Conservation (phyloP, 345 rosid species). For the Camelina hispida region DNA sequence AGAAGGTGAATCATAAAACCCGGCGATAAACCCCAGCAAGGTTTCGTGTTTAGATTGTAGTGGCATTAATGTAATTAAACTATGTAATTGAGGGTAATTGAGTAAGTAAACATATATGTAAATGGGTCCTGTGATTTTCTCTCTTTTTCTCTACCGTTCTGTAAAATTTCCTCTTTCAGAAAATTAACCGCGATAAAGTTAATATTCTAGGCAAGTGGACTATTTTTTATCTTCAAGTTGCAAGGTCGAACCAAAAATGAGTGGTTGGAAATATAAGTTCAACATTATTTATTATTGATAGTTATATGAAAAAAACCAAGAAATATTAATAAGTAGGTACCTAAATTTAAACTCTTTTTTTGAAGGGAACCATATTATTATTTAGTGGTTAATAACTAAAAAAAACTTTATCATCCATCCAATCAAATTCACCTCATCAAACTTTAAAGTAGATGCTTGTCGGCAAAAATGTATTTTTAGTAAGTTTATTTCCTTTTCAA, state of each 20-base stretch:
- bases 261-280: conserved; percentile 7
- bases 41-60: not conserved
- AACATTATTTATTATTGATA: too few species aligned
- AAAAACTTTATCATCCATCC: not conserved
- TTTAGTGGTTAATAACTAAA: not conserved
- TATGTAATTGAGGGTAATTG: not conserved
- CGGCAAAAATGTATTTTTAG: not conserved
- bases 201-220: not conserved
- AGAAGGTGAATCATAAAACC: conserved; percentile 26
- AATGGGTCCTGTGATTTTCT: not conserved
- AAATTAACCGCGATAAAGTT: not conserved
- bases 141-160: conserved; percentile 5
- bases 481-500: not conserved
- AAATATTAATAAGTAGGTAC: too few species aligned
- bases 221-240: conserved; percentile 26
- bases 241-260: conserved; percentile 10
- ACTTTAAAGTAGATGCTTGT: not conserved
- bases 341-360: too few species aligned
- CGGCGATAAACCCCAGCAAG: conserved; percentile 26
- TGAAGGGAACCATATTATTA: conserved; percentile 9
- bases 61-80: conserved; percentile 19
- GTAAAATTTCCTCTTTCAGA: conserved; percentile 7
- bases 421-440: not conserved
- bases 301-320: too few species aligned
- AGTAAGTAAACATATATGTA: not conserved